phyloP scores from a whole-genome alignment of 78 protist genomes.

The Polysphondylium violaceum region DNA sequence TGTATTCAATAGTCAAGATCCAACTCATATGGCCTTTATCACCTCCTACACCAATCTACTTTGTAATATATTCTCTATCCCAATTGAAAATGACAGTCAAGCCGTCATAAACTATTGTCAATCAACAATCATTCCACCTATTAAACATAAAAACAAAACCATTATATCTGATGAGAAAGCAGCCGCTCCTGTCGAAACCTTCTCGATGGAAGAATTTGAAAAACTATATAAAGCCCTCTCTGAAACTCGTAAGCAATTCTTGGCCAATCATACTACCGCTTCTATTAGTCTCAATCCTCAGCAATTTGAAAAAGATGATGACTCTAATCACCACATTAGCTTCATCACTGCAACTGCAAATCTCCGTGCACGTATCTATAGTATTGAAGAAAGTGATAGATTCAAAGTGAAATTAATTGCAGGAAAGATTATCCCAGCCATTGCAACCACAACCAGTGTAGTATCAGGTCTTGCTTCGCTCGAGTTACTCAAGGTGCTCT shows the following conservation, averaged over 20 bases:
- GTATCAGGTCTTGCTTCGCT: slow-evolving; percentile 95
- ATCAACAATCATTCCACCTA: no score
- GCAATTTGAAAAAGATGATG: slow-evolving; percentile 95
- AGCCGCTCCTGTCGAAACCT: slow-evolving; percentile 43
- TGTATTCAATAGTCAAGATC: slow-evolving; percentile 34
- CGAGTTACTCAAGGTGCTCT: slow-evolving; percentile 93
- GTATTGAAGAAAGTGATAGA: slow-evolving; percentile 88
- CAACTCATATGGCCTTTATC: slow-evolving; percentile 37
- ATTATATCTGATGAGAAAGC: slow-evolving; percentile 74
- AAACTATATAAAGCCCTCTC: slow-evolving; percentile 1
- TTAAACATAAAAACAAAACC: slow-evolving; percentile 38
- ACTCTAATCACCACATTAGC: slow-evolving; percentile 96
- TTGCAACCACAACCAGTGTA: slow-evolving; percentile 99
- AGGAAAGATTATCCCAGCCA: slow-evolving; percentile 99
- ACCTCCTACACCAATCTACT: neutral
- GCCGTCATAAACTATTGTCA: neutral
- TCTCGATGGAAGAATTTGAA: slow-evolving; percentile 58
- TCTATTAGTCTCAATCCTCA: neutral
- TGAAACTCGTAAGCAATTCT: neutral
- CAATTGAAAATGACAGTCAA: neutral
- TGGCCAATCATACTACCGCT: neutral
- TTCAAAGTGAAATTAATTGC: slow-evolving; percentile 91
- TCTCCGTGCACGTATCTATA: slow-evolving; percentile 96
- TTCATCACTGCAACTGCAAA: slow-evolving; percentile 94
- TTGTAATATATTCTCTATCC: neutral